These are phyloP conservation scores for Stygiomarasmius scandens DNA, from an alignment of 1,284 basidiomycete species.

Conservation along the genomic window DNA sequence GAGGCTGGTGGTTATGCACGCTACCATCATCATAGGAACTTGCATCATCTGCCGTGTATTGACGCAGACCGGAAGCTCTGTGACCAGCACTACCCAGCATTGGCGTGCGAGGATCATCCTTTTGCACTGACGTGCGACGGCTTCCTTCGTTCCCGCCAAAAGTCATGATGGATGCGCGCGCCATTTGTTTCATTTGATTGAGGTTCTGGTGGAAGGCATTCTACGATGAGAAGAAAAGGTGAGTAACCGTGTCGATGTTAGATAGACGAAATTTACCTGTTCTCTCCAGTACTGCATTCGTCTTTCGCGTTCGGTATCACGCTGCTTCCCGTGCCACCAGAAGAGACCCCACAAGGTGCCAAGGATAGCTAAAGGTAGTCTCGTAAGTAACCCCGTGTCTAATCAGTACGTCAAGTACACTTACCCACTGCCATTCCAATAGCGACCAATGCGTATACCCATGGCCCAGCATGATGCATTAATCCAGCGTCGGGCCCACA, in stretches of 20 bases:
- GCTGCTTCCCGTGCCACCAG: constrained; percentile 69
- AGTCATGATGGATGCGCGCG: constrained; percentile 63
- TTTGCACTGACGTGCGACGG: constrained; percentile 40
- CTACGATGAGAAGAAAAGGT: constrained; percentile 33
- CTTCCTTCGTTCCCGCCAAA: constrained; percentile 41
- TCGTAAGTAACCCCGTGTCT: neutral
- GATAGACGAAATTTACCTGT: constrained; percentile 51
- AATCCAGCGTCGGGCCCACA: constrained; percentile 67
- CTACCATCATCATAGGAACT: constrained; percentile 47
- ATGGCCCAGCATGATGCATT: constrained; percentile 65
- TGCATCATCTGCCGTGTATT: constrained; percentile 55
- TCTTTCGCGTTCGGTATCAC: constrained; percentile 77
- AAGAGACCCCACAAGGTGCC: constrained; percentile 70
- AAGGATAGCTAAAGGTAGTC: constrained; percentile 58
- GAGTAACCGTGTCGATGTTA: constrained; percentile 1
- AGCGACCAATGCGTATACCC: constrained; percentile 76
- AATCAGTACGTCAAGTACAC: constrained; percentile 19
- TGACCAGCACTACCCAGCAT: constrained; percentile 40
- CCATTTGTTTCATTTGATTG: constrained; percentile 73
- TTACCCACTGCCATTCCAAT: constrained; percentile 72
- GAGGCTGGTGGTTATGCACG: constrained; percentile 28
- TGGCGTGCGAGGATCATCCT: constrained; percentile 59
- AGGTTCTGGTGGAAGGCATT: constrained; percentile 79
- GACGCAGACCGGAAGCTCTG: constrained; percentile 47
- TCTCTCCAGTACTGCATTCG: constrained; percentile 87